phyloP scores from a whole-genome alignment of 352 stramenopile species.

The Pythium pyrilobum region DNA sequence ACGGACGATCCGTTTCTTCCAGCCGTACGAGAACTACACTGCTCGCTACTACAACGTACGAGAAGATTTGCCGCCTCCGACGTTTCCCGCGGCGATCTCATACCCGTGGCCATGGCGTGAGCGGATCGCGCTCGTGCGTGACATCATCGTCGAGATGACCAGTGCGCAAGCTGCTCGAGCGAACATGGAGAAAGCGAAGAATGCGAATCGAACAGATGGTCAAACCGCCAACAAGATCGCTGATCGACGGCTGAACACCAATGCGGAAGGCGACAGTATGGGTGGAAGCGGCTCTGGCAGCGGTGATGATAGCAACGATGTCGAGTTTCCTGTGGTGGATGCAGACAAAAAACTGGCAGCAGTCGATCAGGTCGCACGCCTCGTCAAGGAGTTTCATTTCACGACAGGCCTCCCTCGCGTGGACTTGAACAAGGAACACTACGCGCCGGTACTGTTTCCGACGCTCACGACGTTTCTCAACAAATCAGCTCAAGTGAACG shows the following conservation, averaged over 20 bases:
- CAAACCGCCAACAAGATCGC: neutral
- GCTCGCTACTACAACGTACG: slow-evolving; percentile 34
- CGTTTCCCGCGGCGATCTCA: slow-evolving; percentile 5
- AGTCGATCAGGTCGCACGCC: neutral
- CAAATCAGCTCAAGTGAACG: too few species aligned
- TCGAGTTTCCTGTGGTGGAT: too few species aligned
- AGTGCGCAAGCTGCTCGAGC: neutral
- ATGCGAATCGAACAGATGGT: neutral
- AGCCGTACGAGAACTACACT: slow-evolving; percentile 42
- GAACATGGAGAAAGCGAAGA: neutral
- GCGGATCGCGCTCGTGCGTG: slow-evolving; percentile 1
- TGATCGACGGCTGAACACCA: neutral
- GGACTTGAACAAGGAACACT: slow-evolving; percentile 19
- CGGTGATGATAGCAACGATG: neutral
- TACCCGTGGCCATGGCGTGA: slow-evolving; percentile 17
- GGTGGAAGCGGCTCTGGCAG: neutral
- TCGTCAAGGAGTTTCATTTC: slow-evolving; percentile 48
- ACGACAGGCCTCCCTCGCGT: slow-evolving; percentile 48
- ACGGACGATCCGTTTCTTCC: slow-evolving; percentile 16
- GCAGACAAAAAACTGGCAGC: neutral
- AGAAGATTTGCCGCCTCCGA: slow-evolving; percentile 4
- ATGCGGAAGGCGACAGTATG: neutral
- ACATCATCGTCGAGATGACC: slow-evolving; percentile 2
- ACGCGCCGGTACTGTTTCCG: slow-evolving; percentile 24
- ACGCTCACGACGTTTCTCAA: slow-evolving; percentile 25